A percentile compares a stretch with the other conserved stretches of the same genome.
Conservation (phyloP, 768 basidiomycete species). For the Tulasnella sp. region DNA sequence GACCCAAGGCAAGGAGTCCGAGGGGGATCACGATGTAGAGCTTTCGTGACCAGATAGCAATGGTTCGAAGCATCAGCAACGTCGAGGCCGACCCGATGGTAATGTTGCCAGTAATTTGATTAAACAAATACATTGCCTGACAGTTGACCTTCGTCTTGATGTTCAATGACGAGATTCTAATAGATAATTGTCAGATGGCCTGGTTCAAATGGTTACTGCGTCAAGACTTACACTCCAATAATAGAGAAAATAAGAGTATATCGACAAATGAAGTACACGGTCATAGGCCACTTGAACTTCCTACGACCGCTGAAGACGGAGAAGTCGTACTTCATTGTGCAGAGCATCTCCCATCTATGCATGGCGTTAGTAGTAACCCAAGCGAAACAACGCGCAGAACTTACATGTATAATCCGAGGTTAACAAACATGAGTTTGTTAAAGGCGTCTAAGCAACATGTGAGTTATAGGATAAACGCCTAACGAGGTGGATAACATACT, state of each 20-base stretch:
- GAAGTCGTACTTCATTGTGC: conserved; percentile 9
- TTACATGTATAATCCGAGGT: no score
- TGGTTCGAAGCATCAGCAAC: conserved; percentile 30
- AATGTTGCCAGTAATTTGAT: conserved; percentile 13
- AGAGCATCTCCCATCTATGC: conserved; percentile 17
- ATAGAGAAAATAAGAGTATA: conserved; percentile 3
- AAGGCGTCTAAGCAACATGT: no score
- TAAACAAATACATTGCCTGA: conserved; percentile 14
- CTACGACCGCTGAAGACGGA: not conserved
- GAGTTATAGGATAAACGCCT: no score
- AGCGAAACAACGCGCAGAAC: no score
- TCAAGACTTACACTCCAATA: conserved; percentile 1
- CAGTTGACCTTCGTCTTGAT: conserved; percentile 11
- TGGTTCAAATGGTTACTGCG: not conserved
- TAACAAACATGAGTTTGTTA: no score
- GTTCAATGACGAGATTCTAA: conserved; percentile 3
- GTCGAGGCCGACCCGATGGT: conserved; percentile 13
- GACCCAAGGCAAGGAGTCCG: conserved; percentile 41
- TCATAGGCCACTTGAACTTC: conserved; percentile 1
- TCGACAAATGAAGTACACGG: conserved; percentile 4
- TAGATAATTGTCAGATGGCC: not conserved
- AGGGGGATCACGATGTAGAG: conserved; percentile 38
- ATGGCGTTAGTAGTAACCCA: no score
- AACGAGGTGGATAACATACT: no score
- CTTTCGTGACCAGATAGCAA: conserved; percentile 58